Conservation (phyloP, 2,329 filamentous ascomycete species). For the Ophiosphaerella herpotricha region DNA sequence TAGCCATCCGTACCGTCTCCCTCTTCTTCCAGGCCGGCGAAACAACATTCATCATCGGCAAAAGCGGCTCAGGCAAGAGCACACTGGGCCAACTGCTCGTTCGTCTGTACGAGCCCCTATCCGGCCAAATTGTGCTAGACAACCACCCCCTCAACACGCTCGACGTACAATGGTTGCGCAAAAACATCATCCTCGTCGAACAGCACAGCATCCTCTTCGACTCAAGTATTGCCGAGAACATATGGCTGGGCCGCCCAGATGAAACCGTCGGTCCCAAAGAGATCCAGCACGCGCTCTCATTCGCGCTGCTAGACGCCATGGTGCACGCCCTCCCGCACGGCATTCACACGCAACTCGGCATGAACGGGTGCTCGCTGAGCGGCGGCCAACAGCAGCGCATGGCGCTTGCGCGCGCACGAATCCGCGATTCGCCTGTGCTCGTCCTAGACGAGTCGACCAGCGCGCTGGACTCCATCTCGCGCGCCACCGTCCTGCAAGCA, state of each 20-base stretch:
- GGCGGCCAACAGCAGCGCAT: constrained; percentile 85
- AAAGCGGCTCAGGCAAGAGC: constrained; percentile 90
- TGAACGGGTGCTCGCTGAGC: constrained; percentile 72
- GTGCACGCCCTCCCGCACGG: constrained; percentile 70
- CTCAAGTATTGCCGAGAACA: constrained; percentile 77
- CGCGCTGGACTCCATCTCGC: constrained; percentile 76
- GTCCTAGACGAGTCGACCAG: constrained; percentile 90
- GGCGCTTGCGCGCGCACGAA: constrained; percentile 75
- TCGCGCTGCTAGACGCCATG: constrained; percentile 71
- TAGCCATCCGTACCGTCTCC: constrained; percentile 64
- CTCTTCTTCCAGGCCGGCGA: constrained; percentile 74
- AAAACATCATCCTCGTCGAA: constrained; percentile 79
- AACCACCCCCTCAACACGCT: constrained; percentile 64
- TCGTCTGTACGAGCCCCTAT: constrained; percentile 71
- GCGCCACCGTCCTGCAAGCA: constrained; percentile 70
- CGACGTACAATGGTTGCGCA: constrained; percentile 72
- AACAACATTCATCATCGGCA: constrained; percentile 80
- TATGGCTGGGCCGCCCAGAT: constrained; percentile 70
- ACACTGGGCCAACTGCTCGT: constrained; percentile 81
- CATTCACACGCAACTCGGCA: constrained; percentile 71
- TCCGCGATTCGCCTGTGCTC: constrained; percentile 78
- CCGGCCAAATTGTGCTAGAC: constrained; percentile 72
- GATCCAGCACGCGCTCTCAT: constrained; percentile 65
- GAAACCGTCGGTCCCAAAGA: constrained; percentile 57
- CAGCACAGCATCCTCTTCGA: constrained; percentile 82